phyloP scores from a whole-genome alignment of 2,329 filamentous ascomycete species.

The Claviceps citrina region DNA sequence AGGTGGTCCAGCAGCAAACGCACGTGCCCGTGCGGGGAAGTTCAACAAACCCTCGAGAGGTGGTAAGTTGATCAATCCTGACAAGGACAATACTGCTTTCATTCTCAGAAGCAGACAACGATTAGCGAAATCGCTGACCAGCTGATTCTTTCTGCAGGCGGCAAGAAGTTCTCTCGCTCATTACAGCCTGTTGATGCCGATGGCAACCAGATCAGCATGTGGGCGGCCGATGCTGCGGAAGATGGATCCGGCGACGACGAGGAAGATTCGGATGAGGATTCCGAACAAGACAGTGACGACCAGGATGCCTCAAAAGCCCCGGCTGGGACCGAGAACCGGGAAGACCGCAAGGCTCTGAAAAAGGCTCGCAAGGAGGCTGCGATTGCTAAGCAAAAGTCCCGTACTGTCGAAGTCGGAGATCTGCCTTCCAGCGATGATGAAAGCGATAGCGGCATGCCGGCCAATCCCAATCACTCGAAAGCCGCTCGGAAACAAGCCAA shows the following conservation, averaged over 20 bases:
- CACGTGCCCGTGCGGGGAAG: conserved; percentile 78
- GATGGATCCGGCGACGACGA: conserved; percentile 39
- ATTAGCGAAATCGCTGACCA: not conserved
- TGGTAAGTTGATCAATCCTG: conserved; percentile 38
- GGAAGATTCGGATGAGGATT: conserved; percentile 36
- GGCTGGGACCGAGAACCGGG: conserved; percentile 47
- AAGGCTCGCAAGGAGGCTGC: conserved; percentile 87
- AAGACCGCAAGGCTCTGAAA: conserved; percentile 73
- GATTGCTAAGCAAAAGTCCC: conserved; percentile 57
- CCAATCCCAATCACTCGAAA: conserved; percentile 84
- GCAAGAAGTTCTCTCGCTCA: conserved; percentile 89
- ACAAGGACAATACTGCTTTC: not conserved
- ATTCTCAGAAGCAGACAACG: not conserved
- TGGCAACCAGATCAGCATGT: conserved; percentile 79
- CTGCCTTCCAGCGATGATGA: conserved; percentile 59
- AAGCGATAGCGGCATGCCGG: conserved; percentile 53
- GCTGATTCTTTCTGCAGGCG: conserved; percentile 33
- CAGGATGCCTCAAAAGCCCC: conserved; percentile 28
- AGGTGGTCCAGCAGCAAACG: conserved; percentile 26
- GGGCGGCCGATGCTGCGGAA: conserved; percentile 48
- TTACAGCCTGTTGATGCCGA: conserved; percentile 78
- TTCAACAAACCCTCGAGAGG: conserved; percentile 87
- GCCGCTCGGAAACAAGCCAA: conserved; percentile 45
- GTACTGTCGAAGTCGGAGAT: conserved; percentile 67
- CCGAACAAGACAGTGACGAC: conserved; percentile 34